Evolutionary conservation across 208 protist species (phyloP).

Genomic region (Leishmania braziliensis): DNA sequence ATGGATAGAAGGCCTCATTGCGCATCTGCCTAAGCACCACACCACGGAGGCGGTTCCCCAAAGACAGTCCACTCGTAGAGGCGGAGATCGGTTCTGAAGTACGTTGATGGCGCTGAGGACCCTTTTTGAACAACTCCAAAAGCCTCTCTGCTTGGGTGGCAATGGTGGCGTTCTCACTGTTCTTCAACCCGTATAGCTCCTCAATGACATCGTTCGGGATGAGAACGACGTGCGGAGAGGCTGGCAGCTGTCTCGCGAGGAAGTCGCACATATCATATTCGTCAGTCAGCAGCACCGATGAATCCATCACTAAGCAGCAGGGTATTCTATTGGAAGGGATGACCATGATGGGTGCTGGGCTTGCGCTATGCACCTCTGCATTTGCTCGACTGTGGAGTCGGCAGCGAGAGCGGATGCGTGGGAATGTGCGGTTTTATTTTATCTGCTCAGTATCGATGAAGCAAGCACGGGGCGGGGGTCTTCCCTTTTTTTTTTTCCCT

Average conservation of each 20-base stretch:
- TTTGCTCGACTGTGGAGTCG: background rate
- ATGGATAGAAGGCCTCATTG: constrained; percentile 2
- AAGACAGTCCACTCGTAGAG: background rate
- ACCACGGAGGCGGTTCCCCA: background rate
- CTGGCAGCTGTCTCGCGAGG: background rate
- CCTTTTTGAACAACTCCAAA: background rate
- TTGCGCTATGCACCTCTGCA: background rate
- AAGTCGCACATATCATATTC: constrained; percentile 2
- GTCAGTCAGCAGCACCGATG: constrained; percentile 3
- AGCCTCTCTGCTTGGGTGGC: background rate
- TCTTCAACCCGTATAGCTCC: constrained; percentile 8
- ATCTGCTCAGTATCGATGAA: background rate
- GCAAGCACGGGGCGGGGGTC: too few relatives aligned
- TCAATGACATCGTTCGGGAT: constrained; percentile 19
- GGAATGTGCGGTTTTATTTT: background rate
- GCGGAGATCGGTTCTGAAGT: background rate
- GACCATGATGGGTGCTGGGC: background rate
- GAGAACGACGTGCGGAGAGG: constrained; percentile 9
- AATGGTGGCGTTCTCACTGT: background rate
- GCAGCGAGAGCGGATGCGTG: background rate
- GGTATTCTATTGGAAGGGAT: background rate
- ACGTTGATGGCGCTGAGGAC: background rate
- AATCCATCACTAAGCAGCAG: constrained; percentile 13
- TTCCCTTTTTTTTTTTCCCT: background rate
- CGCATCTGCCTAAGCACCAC: background rate